phyloP scores from a whole-genome alignment of 306 rosid species.

The Prinsepia uniflora region DNA sequence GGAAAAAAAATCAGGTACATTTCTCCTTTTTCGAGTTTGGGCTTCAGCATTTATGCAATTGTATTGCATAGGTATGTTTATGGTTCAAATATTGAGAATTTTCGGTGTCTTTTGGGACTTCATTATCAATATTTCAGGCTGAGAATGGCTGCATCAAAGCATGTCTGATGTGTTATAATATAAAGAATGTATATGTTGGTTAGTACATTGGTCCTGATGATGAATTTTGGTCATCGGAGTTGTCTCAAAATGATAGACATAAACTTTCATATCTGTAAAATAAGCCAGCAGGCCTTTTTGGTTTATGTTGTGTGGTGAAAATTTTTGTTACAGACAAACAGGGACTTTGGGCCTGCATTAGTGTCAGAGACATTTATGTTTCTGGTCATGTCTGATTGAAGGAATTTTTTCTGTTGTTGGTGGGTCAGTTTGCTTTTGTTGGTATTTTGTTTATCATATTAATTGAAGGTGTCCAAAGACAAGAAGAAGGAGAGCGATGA shows the following conservation, averaged over 20 bases:
- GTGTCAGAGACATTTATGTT: background rate
- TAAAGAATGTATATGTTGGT: background rate
- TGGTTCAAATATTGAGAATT: background rate
- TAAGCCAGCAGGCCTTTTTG: background rate
- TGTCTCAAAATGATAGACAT: background rate
- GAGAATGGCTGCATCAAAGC: background rate
- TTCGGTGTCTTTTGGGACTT: background rate
- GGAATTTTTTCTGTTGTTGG: background rate
- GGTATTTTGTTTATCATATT: conserved; percentile 21
- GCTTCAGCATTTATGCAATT: no score
- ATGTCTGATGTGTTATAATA: background rate
- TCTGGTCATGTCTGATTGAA: background rate
- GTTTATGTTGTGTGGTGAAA: background rate
- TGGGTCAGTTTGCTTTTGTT: conserved; percentile 25
- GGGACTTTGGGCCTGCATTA: background rate
- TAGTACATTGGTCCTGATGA: background rate
- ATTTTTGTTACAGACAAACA: background rate
- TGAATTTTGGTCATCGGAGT: background rate
- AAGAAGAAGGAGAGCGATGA: conserved; percentile 54
- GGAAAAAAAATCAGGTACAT: conserved; percentile 51
- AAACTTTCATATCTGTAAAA: background rate
- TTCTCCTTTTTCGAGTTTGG: background rate
- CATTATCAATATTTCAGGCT: background rate
- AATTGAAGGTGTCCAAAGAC: conserved; percentile 51
- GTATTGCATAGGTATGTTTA: background rate